phyloP scores from a whole-genome alignment of 1,284 basidiomycete species.

The Cerioporus squamosus region DNA sequence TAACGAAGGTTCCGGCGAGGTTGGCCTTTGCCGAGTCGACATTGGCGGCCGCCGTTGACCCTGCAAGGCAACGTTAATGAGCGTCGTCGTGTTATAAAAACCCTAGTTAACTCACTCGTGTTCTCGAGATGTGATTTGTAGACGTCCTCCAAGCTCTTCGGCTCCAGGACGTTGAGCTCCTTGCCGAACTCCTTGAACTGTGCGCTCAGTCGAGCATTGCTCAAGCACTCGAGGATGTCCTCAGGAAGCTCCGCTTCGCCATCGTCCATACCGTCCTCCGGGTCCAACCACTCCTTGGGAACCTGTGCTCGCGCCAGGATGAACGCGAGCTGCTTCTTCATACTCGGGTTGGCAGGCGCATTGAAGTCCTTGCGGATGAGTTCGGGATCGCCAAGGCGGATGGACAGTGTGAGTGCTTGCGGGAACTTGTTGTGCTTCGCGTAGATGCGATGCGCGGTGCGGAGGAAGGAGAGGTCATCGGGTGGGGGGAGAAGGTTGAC shows the following conservation, averaged over 20 bases:
- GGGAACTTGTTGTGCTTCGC: constrained; percentile 88
- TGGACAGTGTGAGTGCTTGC: constrained; percentile 88
- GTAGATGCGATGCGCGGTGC: constrained; percentile 91
- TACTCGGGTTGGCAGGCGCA: constrained; percentile 85
- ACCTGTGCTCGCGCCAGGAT: constrained; percentile 93
- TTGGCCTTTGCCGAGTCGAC: constrained; percentile 96
- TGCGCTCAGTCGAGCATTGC: constrained; percentile 82
- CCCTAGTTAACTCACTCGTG: constrained; percentile 55
- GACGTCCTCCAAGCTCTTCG: constrained; percentile 94
- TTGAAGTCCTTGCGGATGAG: constrained; percentile 88
- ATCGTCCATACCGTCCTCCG: constrained; percentile 61
- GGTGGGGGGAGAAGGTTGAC: constrained; percentile 93
- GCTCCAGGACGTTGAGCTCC: constrained; percentile 90
- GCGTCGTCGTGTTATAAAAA: not conserved
- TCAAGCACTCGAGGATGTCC: constrained; percentile 85
- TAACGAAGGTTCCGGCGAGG: constrained; percentile 96
- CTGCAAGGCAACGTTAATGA: constrained; percentile 36
- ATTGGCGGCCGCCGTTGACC: constrained; percentile 65
- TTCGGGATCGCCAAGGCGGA: constrained; percentile 84
- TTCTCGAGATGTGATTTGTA: constrained; percentile 98
- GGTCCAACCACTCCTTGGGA: constrained; percentile 84
- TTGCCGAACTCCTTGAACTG: constrained; percentile 95
- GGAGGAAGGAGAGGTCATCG: constrained; percentile 91
- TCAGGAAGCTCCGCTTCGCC: constrained; percentile 74
- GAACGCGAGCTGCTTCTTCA: constrained; percentile 97